Conservation (phyloP, 2,329 filamentous ascomycete genomes). For the Talaromyces funiculosus region DNA sequence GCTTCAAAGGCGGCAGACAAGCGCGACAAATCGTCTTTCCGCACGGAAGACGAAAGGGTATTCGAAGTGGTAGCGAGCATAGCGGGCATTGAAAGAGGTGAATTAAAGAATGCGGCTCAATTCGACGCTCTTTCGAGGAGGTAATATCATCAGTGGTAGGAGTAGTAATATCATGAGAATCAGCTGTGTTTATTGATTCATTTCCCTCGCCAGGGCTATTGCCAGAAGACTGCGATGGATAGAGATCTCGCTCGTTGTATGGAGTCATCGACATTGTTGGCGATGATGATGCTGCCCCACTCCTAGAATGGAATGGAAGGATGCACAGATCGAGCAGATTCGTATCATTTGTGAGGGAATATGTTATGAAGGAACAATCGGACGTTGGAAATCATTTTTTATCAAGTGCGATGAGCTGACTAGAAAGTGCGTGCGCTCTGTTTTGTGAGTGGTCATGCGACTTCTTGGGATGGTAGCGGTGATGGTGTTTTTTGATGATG, state of each 20-base stretch:
- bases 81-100: conserved; percentile 70
- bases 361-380: not conserved
- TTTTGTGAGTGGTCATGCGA: not conserved
- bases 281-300: not conserved
- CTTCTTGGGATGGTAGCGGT: not conserved
- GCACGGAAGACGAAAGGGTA: conserved; percentile 73
- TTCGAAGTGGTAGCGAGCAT: conserved; percentile 63
- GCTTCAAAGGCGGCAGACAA: conserved; percentile 65
- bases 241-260: conserved; percentile 1
- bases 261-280: conserved; percentile 4
- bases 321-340: not conserved
- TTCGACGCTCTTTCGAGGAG: not conserved
- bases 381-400: not conserved
- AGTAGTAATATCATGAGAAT: not conserved
- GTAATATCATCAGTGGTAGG: not conserved
- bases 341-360: not conserved
- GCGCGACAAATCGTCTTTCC: conserved; percentile 69
- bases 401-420: not conserved
- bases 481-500: not conserved
- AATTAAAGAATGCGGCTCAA: conserved; percentile 51
- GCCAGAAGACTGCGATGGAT: not conserved
- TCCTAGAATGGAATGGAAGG: not conserved
- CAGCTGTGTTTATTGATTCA: not conserved
- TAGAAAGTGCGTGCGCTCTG: not conserved
- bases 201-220: not conserved